These are phyloP conservation scores for Colletotrichum sansevieriae DNA, from an alignment of 2,329 filamentous ascomycete species.

Conservation along the genomic window DNA sequence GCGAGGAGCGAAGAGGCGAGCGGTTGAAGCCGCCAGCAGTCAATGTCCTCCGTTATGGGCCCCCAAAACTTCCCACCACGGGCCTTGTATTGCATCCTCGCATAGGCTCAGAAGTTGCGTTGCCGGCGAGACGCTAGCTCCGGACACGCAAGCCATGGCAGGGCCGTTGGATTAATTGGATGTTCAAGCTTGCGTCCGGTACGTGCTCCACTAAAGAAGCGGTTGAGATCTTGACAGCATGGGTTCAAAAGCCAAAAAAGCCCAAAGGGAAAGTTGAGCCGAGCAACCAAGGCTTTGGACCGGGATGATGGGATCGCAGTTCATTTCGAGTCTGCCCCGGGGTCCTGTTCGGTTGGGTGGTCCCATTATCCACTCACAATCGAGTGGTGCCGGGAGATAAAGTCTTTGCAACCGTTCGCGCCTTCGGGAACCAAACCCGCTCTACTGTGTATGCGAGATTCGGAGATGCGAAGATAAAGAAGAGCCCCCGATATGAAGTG, in stretches of 20 bases:
- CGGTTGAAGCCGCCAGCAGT: neutral
- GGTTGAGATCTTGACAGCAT: conserved; percentile 28
- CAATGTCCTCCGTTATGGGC: neutral
- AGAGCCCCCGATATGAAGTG: conserved; percentile 24
- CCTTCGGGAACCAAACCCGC: neutral
- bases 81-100: neutral
- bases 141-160: conserved; percentile 24
- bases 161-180: neutral
- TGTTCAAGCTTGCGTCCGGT: too few relatives aligned
- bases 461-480: neutral
- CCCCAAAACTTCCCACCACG: conserved; percentile 10
- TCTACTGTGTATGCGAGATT: neutral
- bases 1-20: neutral
- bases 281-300: neutral
- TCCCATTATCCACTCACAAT: conserved; percentile 21
- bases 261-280: conserved; percentile 21
- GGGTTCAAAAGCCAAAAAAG: neutral
- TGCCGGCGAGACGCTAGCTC: neutral
- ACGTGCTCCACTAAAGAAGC: conserved; percentile 39
- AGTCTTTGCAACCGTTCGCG: too few relatives aligned
- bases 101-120: conserved; percentile 19
- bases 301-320: conserved; percentile 13
- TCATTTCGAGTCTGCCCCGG: conserved; percentile 17
- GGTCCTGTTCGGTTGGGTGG: conserved; percentile 10
- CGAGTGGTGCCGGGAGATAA: too few relatives aligned